Evolutionary conservation across 805 yeast species (phyloP), one percentile per base, ranked within the genome.

Genomic region (Yarrowia sp.): DNA sequence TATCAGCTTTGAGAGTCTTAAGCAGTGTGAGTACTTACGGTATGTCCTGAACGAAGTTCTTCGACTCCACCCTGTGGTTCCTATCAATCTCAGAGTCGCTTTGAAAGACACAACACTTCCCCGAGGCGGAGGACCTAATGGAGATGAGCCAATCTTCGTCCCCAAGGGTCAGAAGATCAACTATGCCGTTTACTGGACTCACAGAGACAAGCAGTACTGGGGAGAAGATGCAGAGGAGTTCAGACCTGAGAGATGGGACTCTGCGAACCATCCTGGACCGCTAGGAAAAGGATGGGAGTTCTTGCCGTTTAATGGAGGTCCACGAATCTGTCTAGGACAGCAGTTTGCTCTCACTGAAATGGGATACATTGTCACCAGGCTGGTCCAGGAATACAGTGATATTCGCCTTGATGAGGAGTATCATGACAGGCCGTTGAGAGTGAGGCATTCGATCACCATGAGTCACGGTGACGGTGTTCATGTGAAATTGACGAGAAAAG

Each of bases 311-410:
- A 52, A 52, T 14, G 56, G 56, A 6, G 56, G 56, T 13, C 86
- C 86, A 14, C 74, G 87, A 69, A 83, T 84, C 67, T 84, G 86
- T 73, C 75, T 84, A 64, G 87, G 86, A 42, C 86, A 84, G 75
- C 86, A 84, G 74, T 83, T 83, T 74, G 87, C 86, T 5, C 79
- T 84, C 24, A 83, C 85, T 17, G 86, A 83, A 74, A 83, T 84
- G 13, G 77, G 82, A 14, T 83, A 82, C 72, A 76, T 80, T 15
- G 70, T 81, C 55, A 79, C 76, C 15, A 76, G 84, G 68, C 72
- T 82, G 61, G 69, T 74, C 49, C 81, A 79, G 19, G 56, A 34
- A 17, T 52, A 52, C 8, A 36, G 42, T 8, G 56, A 52, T 17
- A 52, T 52, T 13, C 33, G 42, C 5, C n/a, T 52, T 13, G 56